Percentiles rank a stretch among this genome's conserved stretches.
These are phyloP conservation scores for Colletotrichum sp. DNA, from an alignment of 2,329 filamentous ascomycete species.

Conservation along the genomic window DNA sequence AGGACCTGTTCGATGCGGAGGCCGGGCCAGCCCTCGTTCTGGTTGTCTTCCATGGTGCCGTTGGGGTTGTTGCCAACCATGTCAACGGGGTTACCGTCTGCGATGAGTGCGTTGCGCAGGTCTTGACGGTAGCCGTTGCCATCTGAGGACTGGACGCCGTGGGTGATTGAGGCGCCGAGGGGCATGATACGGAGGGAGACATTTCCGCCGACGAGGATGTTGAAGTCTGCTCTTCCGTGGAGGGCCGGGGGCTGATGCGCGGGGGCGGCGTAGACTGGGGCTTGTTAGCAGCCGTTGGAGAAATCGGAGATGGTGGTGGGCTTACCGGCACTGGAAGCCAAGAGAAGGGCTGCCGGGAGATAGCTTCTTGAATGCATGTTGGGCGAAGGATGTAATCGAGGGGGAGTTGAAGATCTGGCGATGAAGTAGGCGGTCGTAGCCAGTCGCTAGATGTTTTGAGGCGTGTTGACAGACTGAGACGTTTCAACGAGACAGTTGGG, in stretches of 20 bases:
- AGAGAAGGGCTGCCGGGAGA: slow-evolving; percentile 5
- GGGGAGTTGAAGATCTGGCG: neutral
- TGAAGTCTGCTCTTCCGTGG: slow-evolving; percentile 8
- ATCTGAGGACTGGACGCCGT: slow-evolving; percentile 36
- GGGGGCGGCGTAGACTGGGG: slow-evolving; percentile 18
- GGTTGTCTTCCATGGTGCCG: slow-evolving; percentile 44
- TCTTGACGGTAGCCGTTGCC: slow-evolving; percentile 43
- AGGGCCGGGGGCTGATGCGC: neutral
- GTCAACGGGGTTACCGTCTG: slow-evolving; percentile 37
- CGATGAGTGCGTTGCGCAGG: slow-evolving; percentile 34
- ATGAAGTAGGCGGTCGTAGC: neutral
- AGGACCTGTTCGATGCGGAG: slow-evolving; percentile 43
- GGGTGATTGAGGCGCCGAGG: slow-evolving; percentile 48
- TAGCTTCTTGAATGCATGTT: slow-evolving; percentile 1
- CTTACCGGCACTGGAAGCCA: slow-evolving; percentile 14
- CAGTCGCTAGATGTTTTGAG: neutral
- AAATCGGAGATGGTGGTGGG: neutral
- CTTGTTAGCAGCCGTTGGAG: neutral
- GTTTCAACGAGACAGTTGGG: neutral
- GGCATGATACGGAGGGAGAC: slow-evolving; percentile 46
- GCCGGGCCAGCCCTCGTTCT: slow-evolving; percentile 50
- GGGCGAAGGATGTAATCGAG: neutral
- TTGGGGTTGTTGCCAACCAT: slow-evolving; percentile 44
- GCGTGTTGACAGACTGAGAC: neutral
- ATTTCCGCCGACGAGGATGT: slow-evolving; percentile 23